Percentiles rank a stretch among this genome's conserved stretches.
phyloP scores from a whole-genome alignment of 2,329 filamentous ascomycete species.

The Daldinia eschscholtzii region DNA sequence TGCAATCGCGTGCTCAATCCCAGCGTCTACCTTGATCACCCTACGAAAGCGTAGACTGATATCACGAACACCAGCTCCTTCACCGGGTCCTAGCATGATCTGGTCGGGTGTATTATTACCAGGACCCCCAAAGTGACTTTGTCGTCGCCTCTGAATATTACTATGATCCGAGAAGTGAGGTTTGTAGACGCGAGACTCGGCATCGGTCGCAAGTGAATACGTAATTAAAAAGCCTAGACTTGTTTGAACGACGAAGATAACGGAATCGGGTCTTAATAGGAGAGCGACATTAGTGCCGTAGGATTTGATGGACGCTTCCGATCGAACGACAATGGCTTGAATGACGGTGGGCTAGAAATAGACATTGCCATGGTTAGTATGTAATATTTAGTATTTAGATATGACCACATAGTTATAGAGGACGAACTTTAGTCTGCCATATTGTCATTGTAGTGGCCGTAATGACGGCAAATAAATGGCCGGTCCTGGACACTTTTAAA shows the following conservation, averaged over 20 bases:
- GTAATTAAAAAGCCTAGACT: slow-evolving; percentile 89
- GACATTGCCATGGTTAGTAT: slow-evolving; percentile 45
- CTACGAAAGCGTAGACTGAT: slow-evolving; percentile 93
- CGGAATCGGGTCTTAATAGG: slow-evolving; percentile 88
- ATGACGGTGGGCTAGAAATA: slow-evolving; percentile 82
- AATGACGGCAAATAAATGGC: slow-evolving; percentile 87
- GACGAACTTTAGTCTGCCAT: slow-evolving; percentile 91
- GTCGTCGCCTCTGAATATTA: slow-evolving; percentile 72
- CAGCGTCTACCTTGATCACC: slow-evolving; percentile 98
- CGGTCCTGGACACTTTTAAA: slow-evolving; percentile 80
- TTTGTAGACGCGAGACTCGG: slow-evolving; percentile 85
- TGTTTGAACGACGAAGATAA: slow-evolving; percentile 92
- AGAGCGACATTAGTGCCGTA: slow-evolving; percentile 90
- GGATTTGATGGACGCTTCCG: slow-evolving; percentile 79
- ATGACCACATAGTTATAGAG: slow-evolving; percentile 19
- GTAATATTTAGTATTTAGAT: slow-evolving; percentile 38
- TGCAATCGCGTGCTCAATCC: slow-evolving; percentile 87
- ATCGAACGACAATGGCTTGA: slow-evolving; percentile 86
- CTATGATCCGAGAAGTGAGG: slow-evolving; percentile 79
- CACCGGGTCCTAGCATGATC: slow-evolving; percentile 80
- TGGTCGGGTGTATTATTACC: slow-evolving; percentile 69
- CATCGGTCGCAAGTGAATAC: slow-evolving; percentile 89
- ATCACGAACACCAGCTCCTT: slow-evolving; percentile 85
- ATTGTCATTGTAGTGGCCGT: slow-evolving; percentile 88
- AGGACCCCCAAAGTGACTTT: slow-evolving; percentile 71